Evolutionary conservation across 805 yeast genomes (phyloP).

Genomic region (Lipomyces starkeyi): DNA sequence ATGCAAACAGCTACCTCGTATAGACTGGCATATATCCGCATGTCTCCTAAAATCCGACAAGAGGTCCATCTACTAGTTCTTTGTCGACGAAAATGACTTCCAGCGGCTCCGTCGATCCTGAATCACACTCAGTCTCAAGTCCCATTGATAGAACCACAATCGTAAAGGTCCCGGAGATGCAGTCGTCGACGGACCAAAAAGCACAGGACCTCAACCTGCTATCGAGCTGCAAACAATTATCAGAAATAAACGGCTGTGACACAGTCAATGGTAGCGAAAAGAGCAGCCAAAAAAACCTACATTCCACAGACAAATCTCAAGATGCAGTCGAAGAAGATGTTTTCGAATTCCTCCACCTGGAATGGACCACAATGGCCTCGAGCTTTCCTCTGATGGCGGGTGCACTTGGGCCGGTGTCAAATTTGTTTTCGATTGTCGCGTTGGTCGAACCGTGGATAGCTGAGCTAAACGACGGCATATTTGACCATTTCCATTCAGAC

Average conservation of each 20-base stretch:
- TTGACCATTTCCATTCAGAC: conserved; percentile 41
- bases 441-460: conserved; percentile 71
- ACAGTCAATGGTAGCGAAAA: neutral
- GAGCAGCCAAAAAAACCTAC: too few relatives aligned
- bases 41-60: neutral
- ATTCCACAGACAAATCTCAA: too few relatives aligned
- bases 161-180: neutral
- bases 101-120: neutral
- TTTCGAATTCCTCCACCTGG: conserved; percentile 11
- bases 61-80: neutral
- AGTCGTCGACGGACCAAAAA: neutral
- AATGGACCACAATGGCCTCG: conserved; percentile 70
- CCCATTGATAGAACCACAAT: neutral
- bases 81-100: neutral
- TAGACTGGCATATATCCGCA: neutral
- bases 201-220: neutral
- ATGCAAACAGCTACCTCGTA: neutral
- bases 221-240: neutral
- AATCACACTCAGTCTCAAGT: neutral
- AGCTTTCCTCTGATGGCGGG: conserved; percentile 79
- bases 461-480: neutral
- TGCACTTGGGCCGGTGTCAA: conserved; percentile 79
- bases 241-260: neutral
- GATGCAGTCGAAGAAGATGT: neutral
- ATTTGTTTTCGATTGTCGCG: conserved; percentile 73